Evolutionary conservation across 306 rosid genomes (phyloP).

Genomic region (Hippophae gyantsensis): DNA sequence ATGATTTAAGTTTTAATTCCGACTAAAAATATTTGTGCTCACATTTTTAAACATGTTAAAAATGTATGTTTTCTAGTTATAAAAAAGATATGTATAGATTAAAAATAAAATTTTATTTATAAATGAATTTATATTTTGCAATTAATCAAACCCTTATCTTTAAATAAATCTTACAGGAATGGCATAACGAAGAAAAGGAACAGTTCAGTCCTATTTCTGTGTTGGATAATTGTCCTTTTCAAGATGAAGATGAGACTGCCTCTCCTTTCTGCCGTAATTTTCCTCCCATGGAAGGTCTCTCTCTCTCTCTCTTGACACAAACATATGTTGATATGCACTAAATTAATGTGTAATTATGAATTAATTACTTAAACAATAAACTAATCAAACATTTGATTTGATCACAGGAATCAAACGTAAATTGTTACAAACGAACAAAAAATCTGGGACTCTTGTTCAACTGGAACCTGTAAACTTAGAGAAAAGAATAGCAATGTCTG

Average conservation of each 20-base stretch:
- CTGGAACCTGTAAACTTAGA: constrained; percentile 40
- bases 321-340: neutral
- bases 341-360: neutral
- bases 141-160: too few relatives aligned
- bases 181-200: constrained; percentile 54
- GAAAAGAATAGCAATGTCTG: constrained; percentile 29
- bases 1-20: too few relatives aligned
- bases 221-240: constrained; percentile 50
- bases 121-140: too few relatives aligned
- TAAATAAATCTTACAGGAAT: constrained; percentile 34
- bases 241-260: constrained; percentile 47
- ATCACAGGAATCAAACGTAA: constrained; percentile 38
- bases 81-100: too few relatives aligned
- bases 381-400: neutral
- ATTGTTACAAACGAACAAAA: constrained; percentile 28
- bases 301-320: neutral
- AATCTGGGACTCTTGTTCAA: constrained; percentile 26
- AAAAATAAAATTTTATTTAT: too few relatives aligned
- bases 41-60: too few relatives aligned
- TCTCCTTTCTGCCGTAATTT: constrained; percentile 24
- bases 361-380: neutral
- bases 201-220: constrained; percentile 81
- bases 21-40: too few relatives aligned
- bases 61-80: too few relatives aligned
- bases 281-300: constrained; percentile 32